Percentiles rank a stretch among this genome's conserved stretches.
These are phyloP conservation scores for Cucumis hystrix DNA, from an alignment of 306 rosid genomes.

Conservation along the genomic window DNA sequence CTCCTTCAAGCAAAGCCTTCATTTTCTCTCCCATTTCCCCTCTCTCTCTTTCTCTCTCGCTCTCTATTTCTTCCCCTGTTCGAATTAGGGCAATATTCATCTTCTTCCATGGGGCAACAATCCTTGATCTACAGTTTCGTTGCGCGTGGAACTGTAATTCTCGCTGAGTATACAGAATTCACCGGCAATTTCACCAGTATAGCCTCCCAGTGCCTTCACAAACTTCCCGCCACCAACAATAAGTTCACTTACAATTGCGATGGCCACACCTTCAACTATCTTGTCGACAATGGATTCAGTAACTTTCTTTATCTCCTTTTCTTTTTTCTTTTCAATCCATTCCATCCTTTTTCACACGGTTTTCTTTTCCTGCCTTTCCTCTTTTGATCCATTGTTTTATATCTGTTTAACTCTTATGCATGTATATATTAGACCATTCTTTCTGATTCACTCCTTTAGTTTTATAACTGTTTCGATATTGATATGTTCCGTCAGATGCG, in stretches of 20 bases:
- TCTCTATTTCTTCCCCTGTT: neutral
- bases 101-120: slow-evolving; percentile 65
- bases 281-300: slow-evolving; percentile 85
- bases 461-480: neutral
- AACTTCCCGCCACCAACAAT: slow-evolving; percentile 66
- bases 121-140: slow-evolving; percentile 94
- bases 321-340: neutral
- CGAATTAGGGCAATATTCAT: slow-evolving; percentile 9
- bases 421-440: neutral
- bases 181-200: slow-evolving; percentile 71
- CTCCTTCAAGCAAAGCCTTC: slow-evolving; percentile 30
- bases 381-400: neutral
- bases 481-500: neutral
- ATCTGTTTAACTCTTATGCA: neutral
- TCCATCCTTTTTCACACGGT: neutral
- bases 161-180: slow-evolving; percentile 78
- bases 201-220: slow-evolving; percentile 89
- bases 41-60: neutral
- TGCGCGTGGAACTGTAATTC: slow-evolving; percentile 73
- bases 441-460: neutral
- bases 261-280: slow-evolving; percentile 89
- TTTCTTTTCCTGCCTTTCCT: neutral
- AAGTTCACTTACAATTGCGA: slow-evolving; percentile 91
- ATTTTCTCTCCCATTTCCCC: neutral
- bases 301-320: slow-evolving; percentile 13